Percentiles rank a stretch among this genome's conserved stretches.
Conservation (phyloP, 768 basidiomycete species). For the Trametes cubensis region DNA sequence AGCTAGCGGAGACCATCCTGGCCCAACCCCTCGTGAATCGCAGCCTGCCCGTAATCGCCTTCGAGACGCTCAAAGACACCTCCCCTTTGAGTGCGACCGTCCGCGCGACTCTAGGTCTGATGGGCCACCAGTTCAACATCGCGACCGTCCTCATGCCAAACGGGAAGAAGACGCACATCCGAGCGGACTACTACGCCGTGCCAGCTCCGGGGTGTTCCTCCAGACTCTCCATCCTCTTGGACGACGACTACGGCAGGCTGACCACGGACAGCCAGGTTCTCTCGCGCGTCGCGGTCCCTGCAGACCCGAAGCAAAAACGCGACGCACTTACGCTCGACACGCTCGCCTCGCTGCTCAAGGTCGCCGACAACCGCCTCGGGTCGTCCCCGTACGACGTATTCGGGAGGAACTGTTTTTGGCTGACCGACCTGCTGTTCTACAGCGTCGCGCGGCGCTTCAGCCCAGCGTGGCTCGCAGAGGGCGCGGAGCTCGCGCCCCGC, state of each 20-base stretch:
- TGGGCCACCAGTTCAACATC: conserved; percentile 15
- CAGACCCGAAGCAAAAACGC: neutral
- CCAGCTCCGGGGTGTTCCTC: conserved; percentile 1
- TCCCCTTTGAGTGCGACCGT: neutral
- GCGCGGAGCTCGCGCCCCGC: neutral
- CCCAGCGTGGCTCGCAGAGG: conserved; percentile 1
- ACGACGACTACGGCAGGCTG: conserved; percentile 8
- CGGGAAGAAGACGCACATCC: neutral
- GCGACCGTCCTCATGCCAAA: neutral
- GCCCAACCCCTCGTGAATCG: neutral
- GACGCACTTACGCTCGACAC: conserved; percentile 7
- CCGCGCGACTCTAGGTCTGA: neutral
- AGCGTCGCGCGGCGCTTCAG: conserved; percentile 2
- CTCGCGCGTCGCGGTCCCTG: neutral
- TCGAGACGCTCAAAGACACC: conserved; percentile 10
- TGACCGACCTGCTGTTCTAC: conserved; percentile 18
- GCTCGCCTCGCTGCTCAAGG: conserved; percentile 5
- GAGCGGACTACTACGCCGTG: neutral
- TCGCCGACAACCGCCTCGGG: neutral
- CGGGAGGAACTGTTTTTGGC: conserved; percentile 18
- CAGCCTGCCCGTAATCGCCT: neutral
- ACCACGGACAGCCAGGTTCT: conserved; percentile 1
- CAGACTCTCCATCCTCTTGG: neutral
- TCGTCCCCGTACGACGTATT: conserved; percentile 6
- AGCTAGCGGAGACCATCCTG: neutral